A percentile compares a stretch with the other conserved stretches of the same genome.
Conservation (phyloP, 306 rosid species). For the Prunus armeniaca region DNA sequence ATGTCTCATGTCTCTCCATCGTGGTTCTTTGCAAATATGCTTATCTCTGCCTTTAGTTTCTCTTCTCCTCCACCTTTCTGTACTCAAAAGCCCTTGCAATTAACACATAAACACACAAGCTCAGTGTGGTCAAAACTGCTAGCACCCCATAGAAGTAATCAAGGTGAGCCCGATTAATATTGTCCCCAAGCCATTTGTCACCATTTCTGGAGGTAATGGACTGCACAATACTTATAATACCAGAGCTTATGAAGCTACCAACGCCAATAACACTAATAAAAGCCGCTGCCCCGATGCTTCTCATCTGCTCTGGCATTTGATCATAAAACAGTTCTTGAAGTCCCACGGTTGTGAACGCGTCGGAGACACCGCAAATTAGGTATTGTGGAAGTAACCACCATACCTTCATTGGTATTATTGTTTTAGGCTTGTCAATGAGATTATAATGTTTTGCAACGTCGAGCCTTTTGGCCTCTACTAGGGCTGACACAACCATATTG, state of each 20-base stretch:
- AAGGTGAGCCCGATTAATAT: slow-evolving; percentile 65
- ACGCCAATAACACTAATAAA: slow-evolving; percentile 50
- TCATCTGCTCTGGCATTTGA: slow-evolving; percentile 58
- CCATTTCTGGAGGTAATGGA: slow-evolving; percentile 22
- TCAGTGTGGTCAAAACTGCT: slow-evolving; percentile 53
- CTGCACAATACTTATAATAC: slow-evolving; percentile 36
- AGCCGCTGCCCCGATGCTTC: slow-evolving; percentile 81
- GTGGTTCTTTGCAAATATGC: background rate
- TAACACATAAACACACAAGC: slow-evolving; percentile 42
- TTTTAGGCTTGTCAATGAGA: slow-evolving; percentile 45
- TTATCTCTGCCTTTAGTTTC: background rate
- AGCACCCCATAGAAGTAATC: slow-evolving; percentile 60
- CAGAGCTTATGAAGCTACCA: slow-evolving; percentile 53
- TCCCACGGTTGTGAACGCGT: slow-evolving; percentile 55
- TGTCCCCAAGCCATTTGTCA: slow-evolving; percentile 55
- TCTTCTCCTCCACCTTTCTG: slow-evolving; percentile 39
- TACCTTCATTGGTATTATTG: slow-evolving; percentile 48
- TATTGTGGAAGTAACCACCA: slow-evolving; percentile 94
- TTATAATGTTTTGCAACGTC: slow-evolving; percentile 32
- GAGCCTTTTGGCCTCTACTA: slow-evolving; percentile 57
- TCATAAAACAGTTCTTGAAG: slow-evolving; percentile 64
- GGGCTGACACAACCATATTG: slow-evolving; percentile 54
- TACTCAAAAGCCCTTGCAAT: slow-evolving; percentile 49
- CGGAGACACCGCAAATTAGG: slow-evolving; percentile 42
- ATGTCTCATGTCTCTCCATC: background rate